Base-by-base conservation (phyloP, 2,329 filamentous ascomycete genomes). In the Didymella pinodella region DNA sequence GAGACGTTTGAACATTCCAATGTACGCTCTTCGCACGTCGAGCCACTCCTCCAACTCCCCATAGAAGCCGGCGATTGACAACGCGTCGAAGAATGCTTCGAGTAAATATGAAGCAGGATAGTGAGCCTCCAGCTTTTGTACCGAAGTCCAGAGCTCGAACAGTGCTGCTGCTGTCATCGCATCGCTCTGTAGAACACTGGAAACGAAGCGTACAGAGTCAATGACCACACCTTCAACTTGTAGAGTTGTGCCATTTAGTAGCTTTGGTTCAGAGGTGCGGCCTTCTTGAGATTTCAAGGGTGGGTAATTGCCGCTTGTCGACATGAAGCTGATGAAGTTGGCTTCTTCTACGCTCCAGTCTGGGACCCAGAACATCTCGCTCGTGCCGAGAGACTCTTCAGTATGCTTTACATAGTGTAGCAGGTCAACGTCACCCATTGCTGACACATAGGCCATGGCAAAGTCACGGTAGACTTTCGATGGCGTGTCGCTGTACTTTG, bases 391-490 rank as follows among this genome's bases (percentile, higher is more conserved):
- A 8, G 53, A 54, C 7, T 41, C 25, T 16, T 49, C 36, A 8
- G 57, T 41, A 41, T 62, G 56, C 34, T 57, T 54, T 8, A 59
- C 46, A 12, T 59, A 46, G 18, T 51, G 51, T 28, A 62, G 29
- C n/a, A 62, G n/a, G 25, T 54, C 48, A 10, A 62, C 38, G 14
- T 49, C 51, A 8, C 48, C 45, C 2, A 36, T 54, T 4, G 40
- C 31, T 1, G 28, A 32, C 14, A 62, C 41, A 11, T 62, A 59
- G 4, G 54, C 28, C 5, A 26, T 25, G 3, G 60, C 60, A 25
- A 62, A 62, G n/a, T 59, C 47, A 7, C 38, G 53, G 32, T 62
- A 62, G n/a, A 62, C 56, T 5, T 57, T 54, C 6, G 36, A 28
- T 7, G 51, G 57, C 4, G 48, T 3, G n/a, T 59, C 56, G 3